These are phyloP conservation scores for Jimgerdemannia flammicorona DNA, from an alignment of 192 early-diverging fungal genomes.

Conservation along the genomic window DNA sequence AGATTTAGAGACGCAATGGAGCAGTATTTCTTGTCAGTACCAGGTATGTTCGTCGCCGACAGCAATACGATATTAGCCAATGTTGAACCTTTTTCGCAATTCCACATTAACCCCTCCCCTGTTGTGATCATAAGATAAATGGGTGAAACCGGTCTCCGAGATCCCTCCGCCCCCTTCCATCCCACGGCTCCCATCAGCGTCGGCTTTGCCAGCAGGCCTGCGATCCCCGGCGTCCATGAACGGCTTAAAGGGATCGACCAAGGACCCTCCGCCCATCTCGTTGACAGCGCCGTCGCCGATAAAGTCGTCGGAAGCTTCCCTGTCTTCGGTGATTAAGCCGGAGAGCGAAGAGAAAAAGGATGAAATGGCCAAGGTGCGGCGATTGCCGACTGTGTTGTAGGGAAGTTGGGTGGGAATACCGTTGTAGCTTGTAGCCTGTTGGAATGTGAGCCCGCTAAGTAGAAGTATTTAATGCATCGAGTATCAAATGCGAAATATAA, in stretches of 20 bases:
- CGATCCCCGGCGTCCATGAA: background rate
- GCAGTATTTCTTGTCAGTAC: constrained; percentile 81
- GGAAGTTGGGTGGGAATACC: background rate
- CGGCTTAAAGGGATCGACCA: background rate
- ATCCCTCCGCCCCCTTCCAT: background rate
- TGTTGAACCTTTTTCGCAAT: no score
- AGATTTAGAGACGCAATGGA: constrained; percentile 90
- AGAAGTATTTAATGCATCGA: background rate
- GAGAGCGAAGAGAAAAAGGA: background rate
- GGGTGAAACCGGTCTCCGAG: background rate
- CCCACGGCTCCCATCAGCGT: background rate
- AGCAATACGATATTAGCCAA: no score
- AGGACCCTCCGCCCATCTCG: background rate
- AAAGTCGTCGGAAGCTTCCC: background rate
- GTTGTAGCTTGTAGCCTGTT: background rate
- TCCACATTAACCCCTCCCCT: no score
- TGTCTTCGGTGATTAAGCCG: background rate
- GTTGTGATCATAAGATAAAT: background rate
- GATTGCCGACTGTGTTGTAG: background rate
- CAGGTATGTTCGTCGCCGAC: no score
- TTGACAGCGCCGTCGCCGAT: background rate
- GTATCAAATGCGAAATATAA: background rate
- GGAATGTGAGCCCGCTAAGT: background rate
- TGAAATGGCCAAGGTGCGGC: background rate
- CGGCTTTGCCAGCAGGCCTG: no score